phyloP scores from a whole-genome alignment of 208 protist genomes.

The Trypanosoma scelopori region DNA sequence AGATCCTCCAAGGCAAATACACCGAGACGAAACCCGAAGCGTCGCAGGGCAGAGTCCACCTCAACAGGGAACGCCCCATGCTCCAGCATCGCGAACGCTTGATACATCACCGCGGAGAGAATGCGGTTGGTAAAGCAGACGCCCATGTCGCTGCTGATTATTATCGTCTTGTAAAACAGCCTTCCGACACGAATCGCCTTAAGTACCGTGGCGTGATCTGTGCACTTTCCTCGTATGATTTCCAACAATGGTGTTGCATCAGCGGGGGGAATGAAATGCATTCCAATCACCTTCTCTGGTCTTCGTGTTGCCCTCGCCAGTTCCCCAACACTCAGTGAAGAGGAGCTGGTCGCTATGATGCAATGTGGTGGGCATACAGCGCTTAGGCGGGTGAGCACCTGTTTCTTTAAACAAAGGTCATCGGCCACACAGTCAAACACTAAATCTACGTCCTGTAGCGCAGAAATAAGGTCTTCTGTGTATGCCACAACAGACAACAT shows the following conservation, averaged over 20 bases:
- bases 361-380: slow-evolving; percentile 59
- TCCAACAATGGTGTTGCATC: slow-evolving; percentile 86
- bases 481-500: slow-evolving; percentile 35
- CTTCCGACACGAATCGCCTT: slow-evolving; percentile 46
- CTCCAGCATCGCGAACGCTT: slow-evolving; percentile 84
- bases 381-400: slow-evolving; percentile 74
- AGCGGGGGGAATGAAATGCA: slow-evolving; percentile 86
- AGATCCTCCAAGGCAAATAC: slow-evolving; percentile 84
- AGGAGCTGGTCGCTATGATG: slow-evolving; percentile 72
- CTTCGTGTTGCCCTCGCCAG: slow-evolving; percentile 56
- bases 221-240: slow-evolving; percentile 40
- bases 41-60: slow-evolving; percentile 67
- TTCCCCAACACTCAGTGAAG: slow-evolving; percentile 57
- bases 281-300: slow-evolving; percentile 64
- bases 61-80: slow-evolving; percentile 77
- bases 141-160: slow-evolving; percentile 65
- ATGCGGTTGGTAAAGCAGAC: slow-evolving; percentile 78
- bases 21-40: slow-evolving; percentile 76
- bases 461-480: slow-evolving; percentile 31
- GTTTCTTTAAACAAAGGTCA: slow-evolving; percentile 58
- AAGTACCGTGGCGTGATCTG: slow-evolving; percentile 51
- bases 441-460: slow-evolving; percentile 51
- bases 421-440: slow-evolving; percentile 81
- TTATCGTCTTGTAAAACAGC: slow-evolving; percentile 65
- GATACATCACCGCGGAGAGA: slow-evolving; percentile 62